Evolutionary conservation across 2,329 filamentous ascomycete species (phyloP).

Genomic region (Decorospora gaudefroyi): DNA sequence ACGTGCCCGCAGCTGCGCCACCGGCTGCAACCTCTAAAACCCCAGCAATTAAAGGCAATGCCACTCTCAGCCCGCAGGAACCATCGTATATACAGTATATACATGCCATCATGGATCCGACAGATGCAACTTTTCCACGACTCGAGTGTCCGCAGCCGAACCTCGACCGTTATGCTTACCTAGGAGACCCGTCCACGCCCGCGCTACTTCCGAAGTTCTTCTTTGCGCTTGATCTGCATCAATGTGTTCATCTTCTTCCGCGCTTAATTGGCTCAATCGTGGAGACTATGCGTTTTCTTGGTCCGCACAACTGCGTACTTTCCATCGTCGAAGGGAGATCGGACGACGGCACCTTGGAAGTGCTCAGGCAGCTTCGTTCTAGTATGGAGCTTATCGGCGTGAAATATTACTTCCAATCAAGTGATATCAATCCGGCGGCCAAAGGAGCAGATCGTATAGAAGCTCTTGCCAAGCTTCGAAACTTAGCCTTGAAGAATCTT

Average conservation of each 20-base stretch:
- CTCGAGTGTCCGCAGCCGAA: slow-evolving; percentile 27
- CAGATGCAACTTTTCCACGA: slow-evolving; percentile 18
- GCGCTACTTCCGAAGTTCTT: slow-evolving; percentile 39
- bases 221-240: slow-evolving; percentile 59
- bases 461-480: slow-evolving; percentile 57
- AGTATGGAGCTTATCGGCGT: slow-evolving; percentile 47
- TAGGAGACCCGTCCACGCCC: slow-evolving; percentile 10
- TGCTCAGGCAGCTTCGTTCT: slow-evolving; percentile 52
- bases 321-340: slow-evolving; percentile 63
- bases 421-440: slow-evolving; percentile 51
- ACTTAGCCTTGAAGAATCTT: slow-evolving; percentile 58
- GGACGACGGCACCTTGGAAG: slow-evolving; percentile 58
- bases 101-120: slow-evolving; percentile 24
- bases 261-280: slow-evolving; percentile 59
- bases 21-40: too few relatives aligned
- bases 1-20: too few relatives aligned
- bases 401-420: slow-evolving; percentile 52
- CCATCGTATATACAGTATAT: slow-evolving; percentile 24
- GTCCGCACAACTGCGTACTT: slow-evolving; percentile 56
- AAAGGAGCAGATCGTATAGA: slow-evolving; percentile 50
- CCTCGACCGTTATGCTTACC: slow-evolving; percentile 23
- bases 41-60: slow-evolving; percentile 16
- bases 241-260: slow-evolving; percentile 54
- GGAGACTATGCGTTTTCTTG: slow-evolving; percentile 57
- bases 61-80: slow-evolving; percentile 18